These are phyloP conservation scores for Diplodia intermedia DNA, from an alignment of 2,329 filamentous ascomycete genomes.

Conservation along the genomic window DNA sequence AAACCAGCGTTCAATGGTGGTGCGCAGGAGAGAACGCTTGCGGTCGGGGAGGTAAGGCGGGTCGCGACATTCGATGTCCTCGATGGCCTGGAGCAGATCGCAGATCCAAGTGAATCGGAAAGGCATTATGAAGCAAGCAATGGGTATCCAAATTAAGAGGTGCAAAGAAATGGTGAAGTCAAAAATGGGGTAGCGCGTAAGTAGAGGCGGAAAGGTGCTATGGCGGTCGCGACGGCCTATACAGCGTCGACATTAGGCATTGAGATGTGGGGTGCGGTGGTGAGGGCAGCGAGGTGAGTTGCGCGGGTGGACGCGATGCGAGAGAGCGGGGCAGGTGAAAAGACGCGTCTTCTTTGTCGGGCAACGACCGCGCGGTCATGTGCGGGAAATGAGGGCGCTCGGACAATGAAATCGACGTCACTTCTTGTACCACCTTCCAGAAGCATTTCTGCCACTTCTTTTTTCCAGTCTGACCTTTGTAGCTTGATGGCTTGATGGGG, in stretches of 20 bases:
- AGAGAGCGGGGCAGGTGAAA: not conserved
- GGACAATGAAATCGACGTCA: not conserved
- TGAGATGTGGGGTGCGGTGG: not conserved
- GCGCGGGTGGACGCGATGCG: not conserved
- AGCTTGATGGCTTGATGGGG: not conserved
- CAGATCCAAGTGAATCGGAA: slow-evolving; percentile 75
- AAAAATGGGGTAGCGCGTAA: slow-evolving; percentile 18
- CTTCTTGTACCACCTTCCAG: slow-evolving; percentile 1
- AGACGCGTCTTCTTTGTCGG: slow-evolving; percentile 3
- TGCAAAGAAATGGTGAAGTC: slow-evolving; percentile 3
- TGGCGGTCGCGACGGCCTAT: not conserved
- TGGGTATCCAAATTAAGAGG: slow-evolving; percentile 30
- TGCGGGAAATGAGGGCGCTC: not conserved
- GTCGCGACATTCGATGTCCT: slow-evolving; percentile 56
- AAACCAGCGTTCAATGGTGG: slow-evolving; percentile 73
- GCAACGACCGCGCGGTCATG: slow-evolving; percentile 20
- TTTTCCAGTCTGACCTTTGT: not conserved
- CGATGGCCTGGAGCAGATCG: slow-evolving; percentile 73
- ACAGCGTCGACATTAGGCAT: not conserved
- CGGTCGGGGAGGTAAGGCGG: slow-evolving; percentile 48
- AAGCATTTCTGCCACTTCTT: not conserved
- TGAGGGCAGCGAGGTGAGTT: not conserved
- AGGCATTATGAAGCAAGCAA: slow-evolving; percentile 57
- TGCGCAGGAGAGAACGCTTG: slow-evolving; percentile 40
- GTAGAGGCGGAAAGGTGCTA: not conserved